Evolutionary conservation across 1,139 yeast species (phyloP), one percentile per base, ranked within the genome.

Genomic region (Sugiyamaella grinbergsii): DNA sequence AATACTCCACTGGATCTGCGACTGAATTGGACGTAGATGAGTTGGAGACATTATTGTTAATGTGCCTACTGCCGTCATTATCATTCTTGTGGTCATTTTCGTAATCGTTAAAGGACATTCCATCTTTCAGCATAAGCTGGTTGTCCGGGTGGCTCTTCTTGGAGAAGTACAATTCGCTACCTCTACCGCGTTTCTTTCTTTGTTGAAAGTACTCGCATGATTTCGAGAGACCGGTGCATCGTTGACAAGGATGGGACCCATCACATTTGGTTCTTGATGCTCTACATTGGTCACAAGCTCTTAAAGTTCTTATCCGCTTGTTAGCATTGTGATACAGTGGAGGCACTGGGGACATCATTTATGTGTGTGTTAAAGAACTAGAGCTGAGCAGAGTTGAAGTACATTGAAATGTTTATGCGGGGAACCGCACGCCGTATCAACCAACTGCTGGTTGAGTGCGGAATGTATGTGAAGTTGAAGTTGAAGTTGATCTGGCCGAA

Each of bases 201-300:
- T 42, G 51, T 20, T 47, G 42, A 15, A 50, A 44, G 20, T 54
- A 54, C 42, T 49, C 55, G 36, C 58, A 55, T 6, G 47, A 13
- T 22, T 42, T 29, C 1, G 52, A 40, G n/a, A 42, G 34, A 8
- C 32, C 62, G 45, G 54, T 29, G 45, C 76, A 72, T 47, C 70
- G 73, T 1, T 64, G 60, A 49, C 76, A 72, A 0, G 75, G 76
- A 18, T 59, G 58, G 31, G 57, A 55, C 1, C 76, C 76, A 50
- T 72, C 72, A 55, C 76, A 72, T 51, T 70, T 71, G 2, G 75
- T 71, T 44, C 76, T 61, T 39, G 69, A 64, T 37, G 64, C 63
- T 52, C 72, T 71, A 59, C 77, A 73, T 26, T 65, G 64, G 54
- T 72, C 77, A 53, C 77, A 73, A 0, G 76, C 76, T 29, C 74